A percentile compares a stretch with the other conserved stretches of the same genome.
These are phyloP conservation scores for Podospora pseudoanserina DNA, from an alignment of 495 filamentous ascomycete species.

Conservation along the genomic window DNA sequence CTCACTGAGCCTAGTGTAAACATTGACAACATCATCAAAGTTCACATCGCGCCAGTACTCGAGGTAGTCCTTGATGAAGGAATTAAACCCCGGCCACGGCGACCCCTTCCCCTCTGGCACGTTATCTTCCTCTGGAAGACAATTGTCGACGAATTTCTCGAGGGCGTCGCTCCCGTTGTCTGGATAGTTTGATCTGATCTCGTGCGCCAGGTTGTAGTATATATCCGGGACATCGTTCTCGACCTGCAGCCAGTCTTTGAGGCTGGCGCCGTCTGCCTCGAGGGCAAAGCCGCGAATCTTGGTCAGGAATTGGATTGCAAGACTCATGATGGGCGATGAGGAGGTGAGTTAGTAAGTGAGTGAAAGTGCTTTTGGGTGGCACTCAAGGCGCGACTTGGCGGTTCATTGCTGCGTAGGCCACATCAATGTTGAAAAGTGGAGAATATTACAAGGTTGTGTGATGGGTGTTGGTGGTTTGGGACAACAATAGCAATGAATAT, in stretches of 20 bases:
- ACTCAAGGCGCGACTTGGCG: not conserved
- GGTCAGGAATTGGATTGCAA: constrained; percentile 39
- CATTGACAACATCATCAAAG: constrained; percentile 66
- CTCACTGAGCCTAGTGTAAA: constrained; percentile 68
- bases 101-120: constrained; percentile 49
- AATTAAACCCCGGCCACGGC: constrained; percentile 69
- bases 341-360: not conserved
- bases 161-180: constrained; percentile 52
- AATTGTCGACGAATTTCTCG: constrained; percentile 57
- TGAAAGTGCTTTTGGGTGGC: not conserved
- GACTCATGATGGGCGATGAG: constrained; percentile 30
- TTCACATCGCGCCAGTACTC: constrained; percentile 75
- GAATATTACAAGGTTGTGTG: not conserved
- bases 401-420: not conserved
- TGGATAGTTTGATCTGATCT: constrained; percentile 58
- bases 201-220: constrained; percentile 63
- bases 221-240: constrained; percentile 49
- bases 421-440: not conserved
- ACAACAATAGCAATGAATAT: not conserved
- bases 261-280: constrained; percentile 36
- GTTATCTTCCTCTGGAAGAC: constrained; percentile 49
- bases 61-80: constrained; percentile 76
- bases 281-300: constrained; percentile 41
- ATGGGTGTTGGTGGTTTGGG: not conserved
- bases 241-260: constrained; percentile 45